These are phyloP conservation scores for Cryptococcus jaspeensis DNA, from an alignment of 1,284 basidiomycete species.

Conservation along the genomic window DNA sequence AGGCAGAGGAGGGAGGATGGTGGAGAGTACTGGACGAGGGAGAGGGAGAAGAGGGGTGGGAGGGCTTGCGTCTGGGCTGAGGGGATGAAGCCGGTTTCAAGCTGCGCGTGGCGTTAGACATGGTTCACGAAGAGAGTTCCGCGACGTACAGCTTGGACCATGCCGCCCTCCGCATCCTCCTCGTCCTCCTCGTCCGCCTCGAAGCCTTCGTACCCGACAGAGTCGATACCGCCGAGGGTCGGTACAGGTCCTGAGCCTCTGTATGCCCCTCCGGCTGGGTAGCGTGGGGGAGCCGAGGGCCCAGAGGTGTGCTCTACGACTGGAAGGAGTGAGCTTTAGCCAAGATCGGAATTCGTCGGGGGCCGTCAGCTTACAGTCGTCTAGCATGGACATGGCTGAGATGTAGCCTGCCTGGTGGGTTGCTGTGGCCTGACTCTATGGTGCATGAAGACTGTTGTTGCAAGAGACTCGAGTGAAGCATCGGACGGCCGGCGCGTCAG, in stretches of 20 bases:
- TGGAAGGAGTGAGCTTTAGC: slow-evolving; percentile 41
- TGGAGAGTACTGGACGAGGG: slow-evolving; percentile 81
- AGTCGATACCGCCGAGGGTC: slow-evolving; percentile 54
- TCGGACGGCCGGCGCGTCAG: too few relatives aligned
- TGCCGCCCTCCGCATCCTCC: slow-evolving; percentile 28
- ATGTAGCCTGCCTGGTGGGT: too few relatives aligned
- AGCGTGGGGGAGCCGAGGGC: slow-evolving; percentile 50
- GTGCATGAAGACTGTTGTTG: too few relatives aligned
- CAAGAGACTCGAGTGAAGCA: too few relatives aligned
- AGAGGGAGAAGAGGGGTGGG: slow-evolving; percentile 76
- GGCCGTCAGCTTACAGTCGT: slow-evolving; percentile 65
- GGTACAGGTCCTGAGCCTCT: slow-evolving; percentile 28
- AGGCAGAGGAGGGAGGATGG: slow-evolving; percentile 76
- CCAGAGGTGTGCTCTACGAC: slow-evolving; percentile 77
- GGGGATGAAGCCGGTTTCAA: slow-evolving; percentile 53
- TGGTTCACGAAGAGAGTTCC: slow-evolving; percentile 1
- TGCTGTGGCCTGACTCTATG: too few relatives aligned
- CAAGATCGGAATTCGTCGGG: neutral
- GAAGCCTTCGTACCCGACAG: slow-evolving; percentile 80
- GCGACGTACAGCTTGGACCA: slow-evolving; percentile 35
- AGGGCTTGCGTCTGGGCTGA: slow-evolving; percentile 43
- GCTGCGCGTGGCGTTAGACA: slow-evolving; percentile 26
- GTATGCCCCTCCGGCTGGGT: slow-evolving; percentile 19
- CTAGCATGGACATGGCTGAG: slow-evolving; percentile 70
- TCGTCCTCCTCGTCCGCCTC: slow-evolving; percentile 65